phyloP scores from a whole-genome alignment of 2,329 filamentous ascomycete species.

The Grosmannia huntii region DNA sequence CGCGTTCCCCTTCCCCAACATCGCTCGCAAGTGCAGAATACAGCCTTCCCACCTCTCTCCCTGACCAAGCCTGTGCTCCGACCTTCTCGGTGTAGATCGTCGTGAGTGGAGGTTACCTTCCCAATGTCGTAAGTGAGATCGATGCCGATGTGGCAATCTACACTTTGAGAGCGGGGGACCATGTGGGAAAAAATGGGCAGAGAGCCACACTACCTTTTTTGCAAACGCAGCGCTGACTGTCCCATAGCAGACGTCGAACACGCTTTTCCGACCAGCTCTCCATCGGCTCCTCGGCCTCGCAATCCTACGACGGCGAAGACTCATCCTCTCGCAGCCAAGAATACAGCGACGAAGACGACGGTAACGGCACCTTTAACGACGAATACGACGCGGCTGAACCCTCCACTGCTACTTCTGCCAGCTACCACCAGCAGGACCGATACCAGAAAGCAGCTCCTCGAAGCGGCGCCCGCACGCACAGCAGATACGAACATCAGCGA shows the following conservation, averaged over 20 bases:
- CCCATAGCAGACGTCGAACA: conserved; percentile 4
- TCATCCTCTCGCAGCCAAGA: conserved; percentile 24
- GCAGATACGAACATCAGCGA: conserved; percentile 22
- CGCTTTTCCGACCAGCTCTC: conserved; percentile 12
- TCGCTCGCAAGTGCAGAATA: background rate
- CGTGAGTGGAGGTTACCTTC: conserved; percentile 27
- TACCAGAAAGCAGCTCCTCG: conserved; percentile 25
- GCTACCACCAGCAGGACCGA: conserved; percentile 17
- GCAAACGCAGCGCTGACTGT: background rate
- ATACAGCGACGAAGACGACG: conserved; percentile 14
- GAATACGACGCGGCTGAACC: conserved; percentile 24
- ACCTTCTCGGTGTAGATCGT: conserved; percentile 30
- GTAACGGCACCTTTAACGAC: conserved; percentile 14
- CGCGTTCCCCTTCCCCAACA: background rate
- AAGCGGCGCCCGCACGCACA: conserved; percentile 24
- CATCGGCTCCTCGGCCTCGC: conserved; percentile 15
- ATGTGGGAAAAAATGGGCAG: background rate
- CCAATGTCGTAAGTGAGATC: conserved; percentile 24
- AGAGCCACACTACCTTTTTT: background rate
- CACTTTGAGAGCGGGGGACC: background rate
- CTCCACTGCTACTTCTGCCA: conserved; percentile 44
- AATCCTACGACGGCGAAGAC: conserved; percentile 22
- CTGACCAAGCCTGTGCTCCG: conserved; percentile 26
- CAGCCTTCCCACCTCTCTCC: background rate
- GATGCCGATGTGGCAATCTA: background rate